phyloP scores from a whole-genome alignment of 768 basidiomycete species.

The Suillus luteus region DNA sequence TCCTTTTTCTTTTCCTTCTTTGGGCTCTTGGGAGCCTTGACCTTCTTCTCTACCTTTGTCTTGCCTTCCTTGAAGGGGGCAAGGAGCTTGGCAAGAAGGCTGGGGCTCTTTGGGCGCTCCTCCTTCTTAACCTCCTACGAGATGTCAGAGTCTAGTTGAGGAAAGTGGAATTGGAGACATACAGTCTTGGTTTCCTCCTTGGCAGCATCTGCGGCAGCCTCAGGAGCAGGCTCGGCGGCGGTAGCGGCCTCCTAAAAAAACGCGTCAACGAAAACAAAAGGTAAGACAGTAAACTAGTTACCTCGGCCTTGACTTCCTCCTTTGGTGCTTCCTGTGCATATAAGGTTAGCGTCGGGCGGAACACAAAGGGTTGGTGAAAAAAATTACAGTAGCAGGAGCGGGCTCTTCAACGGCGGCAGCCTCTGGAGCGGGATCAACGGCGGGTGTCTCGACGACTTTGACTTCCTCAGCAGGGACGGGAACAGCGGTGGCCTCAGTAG shows the following conservation, averaged over 20 bases:
- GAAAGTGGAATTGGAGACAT: slow-evolving; percentile 14
- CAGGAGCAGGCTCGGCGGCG: slow-evolving; percentile 29
- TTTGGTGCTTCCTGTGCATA: slow-evolving; percentile 42
- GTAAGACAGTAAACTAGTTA: slow-evolving; percentile 20
- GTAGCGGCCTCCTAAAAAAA: slow-evolving; percentile 36
- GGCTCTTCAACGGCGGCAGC: slow-evolving; percentile 36
- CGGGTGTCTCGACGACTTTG: slow-evolving; percentile 47
- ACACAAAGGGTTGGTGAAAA: slow-evolving; percentile 5
- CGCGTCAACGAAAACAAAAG: neutral
- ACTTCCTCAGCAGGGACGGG: slow-evolving; percentile 51
- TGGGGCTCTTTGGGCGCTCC: slow-evolving; percentile 79
- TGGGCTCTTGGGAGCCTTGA: slow-evolving; percentile 68
- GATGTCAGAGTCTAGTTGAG: slow-evolving; percentile 28
- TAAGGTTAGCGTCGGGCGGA: slow-evolving; percentile 10
- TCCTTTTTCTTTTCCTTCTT: slow-evolving; percentile 87
- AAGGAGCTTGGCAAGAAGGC: slow-evolving; percentile 75
- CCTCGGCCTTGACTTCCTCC: slow-evolving; percentile 42
- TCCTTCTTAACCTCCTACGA: slow-evolving; percentile 61
- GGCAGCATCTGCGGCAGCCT: slow-evolving; percentile 30
- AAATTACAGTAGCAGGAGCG: slow-evolving; percentile 38
- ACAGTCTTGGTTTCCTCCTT: slow-evolving; percentile 49
- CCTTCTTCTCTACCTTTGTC: slow-evolving; percentile 57
- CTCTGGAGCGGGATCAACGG: slow-evolving; percentile 32
- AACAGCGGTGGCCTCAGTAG: slow-evolving; percentile 55
- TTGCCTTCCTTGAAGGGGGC: slow-evolving; percentile 68